phyloP scores from a whole-genome alignment of 2,329 filamentous ascomycete genomes.

The Coccinonectria pachysandricola region DNA sequence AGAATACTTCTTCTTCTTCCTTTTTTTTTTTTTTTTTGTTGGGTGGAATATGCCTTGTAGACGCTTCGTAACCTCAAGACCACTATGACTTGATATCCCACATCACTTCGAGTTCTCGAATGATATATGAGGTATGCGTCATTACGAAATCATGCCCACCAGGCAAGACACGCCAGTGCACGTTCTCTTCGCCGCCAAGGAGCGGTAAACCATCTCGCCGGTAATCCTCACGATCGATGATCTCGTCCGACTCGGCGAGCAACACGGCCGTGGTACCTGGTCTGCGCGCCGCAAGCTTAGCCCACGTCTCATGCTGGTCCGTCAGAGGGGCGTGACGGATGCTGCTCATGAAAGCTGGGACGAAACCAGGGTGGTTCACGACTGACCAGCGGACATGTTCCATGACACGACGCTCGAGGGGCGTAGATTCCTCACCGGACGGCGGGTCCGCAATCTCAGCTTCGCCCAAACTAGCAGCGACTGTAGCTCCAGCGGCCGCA shows the following conservation, averaged over 20 bases:
- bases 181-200: conserved; percentile 37
- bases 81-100: conserved; percentile 33
- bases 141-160: conserved; percentile 55
- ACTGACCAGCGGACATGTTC: conserved; percentile 50
- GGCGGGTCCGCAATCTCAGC: conserved; percentile 29
- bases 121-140: conserved; percentile 36
- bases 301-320: conserved; percentile 42
- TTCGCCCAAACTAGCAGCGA: conserved; percentile 25
- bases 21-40: too few relatives aligned
- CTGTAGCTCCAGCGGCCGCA: conserved; percentile 1
- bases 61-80: too few relatives aligned
- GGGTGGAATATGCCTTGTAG: too few relatives aligned
- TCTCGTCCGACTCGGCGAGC: conserved; percentile 39
- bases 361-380: conserved; percentile 44
- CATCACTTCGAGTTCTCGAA: conserved; percentile 36
- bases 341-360: conserved; percentile 49
- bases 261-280: conserved; percentile 39
- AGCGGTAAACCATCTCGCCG: conserved; percentile 38
- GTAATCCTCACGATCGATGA: conserved; percentile 43
- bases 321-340: conserved; percentile 44
- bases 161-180: conserved; percentile 40
- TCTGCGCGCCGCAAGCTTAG: conserved; percentile 30
- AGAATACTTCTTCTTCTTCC: too few relatives aligned
- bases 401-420: conserved; percentile 37
- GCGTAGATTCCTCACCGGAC: conserved; percentile 17